These are phyloP conservation scores for Ceratocystis ficicola DNA, from an alignment of 2,329 filamentous ascomycete species.

Conservation along the genomic window DNA sequence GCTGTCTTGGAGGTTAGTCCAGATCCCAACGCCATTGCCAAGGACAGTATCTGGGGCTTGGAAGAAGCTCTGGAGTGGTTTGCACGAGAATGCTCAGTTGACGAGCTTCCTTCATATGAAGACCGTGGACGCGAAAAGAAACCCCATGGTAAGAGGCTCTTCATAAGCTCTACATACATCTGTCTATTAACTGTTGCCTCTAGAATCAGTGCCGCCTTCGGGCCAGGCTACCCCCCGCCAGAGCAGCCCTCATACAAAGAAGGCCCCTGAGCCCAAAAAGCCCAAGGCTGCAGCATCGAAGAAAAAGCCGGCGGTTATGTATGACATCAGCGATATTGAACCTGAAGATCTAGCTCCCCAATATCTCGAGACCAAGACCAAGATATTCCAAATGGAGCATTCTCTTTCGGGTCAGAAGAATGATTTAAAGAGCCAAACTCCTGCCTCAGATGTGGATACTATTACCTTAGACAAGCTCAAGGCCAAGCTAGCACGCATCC, in stretches of 20 bases:
- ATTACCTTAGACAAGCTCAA: constrained; percentile 52
- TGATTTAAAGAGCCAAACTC: constrained; percentile 27
- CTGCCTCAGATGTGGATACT: constrained; percentile 27
- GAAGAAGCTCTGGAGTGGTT: constrained; percentile 86
- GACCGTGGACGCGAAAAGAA: constrained; percentile 34
- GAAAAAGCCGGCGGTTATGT: constrained; percentile 33
- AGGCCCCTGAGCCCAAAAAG: constrained; percentile 3
- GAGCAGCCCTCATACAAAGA: constrained; percentile 17
- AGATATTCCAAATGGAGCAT: constrained; percentile 50
- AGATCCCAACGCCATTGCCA: constrained; percentile 40
- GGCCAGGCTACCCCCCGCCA: constrained; percentile 10
- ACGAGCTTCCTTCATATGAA: constrained; percentile 63
- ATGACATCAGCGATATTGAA: constrained; percentile 54
- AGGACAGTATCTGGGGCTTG: constrained; percentile 68
- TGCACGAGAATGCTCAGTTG: constrained; percentile 57
- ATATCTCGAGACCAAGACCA: constrained; percentile 64
- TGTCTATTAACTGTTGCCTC: background rate
- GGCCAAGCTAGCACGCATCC: constrained; percentile 63
- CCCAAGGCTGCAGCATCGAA: background rate
- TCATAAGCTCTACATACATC: background rate
- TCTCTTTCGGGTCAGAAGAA: constrained; percentile 31
- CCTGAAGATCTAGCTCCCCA: constrained; percentile 62
- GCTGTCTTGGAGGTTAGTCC: constrained; percentile 56
- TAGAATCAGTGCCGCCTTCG: constrained; percentile 9
- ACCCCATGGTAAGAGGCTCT: constrained; percentile 28